Evolutionary conservation across 2,329 filamentous ascomycete species (phyloP).

Genomic region (Graphium sp.): DNA sequence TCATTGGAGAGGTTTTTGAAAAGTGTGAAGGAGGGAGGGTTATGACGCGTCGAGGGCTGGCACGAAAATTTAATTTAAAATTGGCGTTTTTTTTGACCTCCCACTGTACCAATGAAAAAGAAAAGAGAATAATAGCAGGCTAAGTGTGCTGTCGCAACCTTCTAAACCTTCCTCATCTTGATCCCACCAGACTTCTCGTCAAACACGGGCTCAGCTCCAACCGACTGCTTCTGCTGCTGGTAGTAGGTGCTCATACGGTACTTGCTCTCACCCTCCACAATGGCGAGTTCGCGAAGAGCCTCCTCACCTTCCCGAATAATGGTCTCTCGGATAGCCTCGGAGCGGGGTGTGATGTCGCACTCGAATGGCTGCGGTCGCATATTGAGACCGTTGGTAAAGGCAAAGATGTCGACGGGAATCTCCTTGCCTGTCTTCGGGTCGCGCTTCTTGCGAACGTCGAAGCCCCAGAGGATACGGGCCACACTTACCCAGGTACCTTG

Average conservation of each 20-base stretch:
- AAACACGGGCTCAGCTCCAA: background rate
- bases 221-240: conserved; percentile 1
- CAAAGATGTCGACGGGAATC: conserved; percentile 38
- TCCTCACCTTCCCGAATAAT: conserved; percentile 34
- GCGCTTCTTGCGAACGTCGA: conserved; percentile 24
- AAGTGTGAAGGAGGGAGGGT: no score
- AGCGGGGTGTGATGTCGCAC: conserved; percentile 33
- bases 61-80: no score
- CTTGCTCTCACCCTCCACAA: conserved; percentile 37
- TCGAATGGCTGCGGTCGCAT: conserved; percentile 38
- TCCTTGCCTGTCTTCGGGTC: conserved; percentile 24
- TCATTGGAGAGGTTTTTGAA: no score
- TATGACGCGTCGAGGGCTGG: no score
- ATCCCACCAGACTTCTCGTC: conserved; percentile 2
- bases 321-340: conserved; percentile 25
- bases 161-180: conserved; percentile 2
- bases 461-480: conserved; percentile 39
- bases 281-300: conserved; percentile 30
- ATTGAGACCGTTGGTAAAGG: conserved; percentile 37
- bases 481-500: conserved; percentile 42
- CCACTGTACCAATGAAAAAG: no score
- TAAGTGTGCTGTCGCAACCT: no score
- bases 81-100: no score
- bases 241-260: conserved; percentile 39
- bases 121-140: no score